A percentile compares a stretch with the other conserved stretches of the same genome.
Evolutionary conservation across 2,329 filamentous ascomycete genomes (phyloP).

Genomic region (Penicillium paneum): DNA sequence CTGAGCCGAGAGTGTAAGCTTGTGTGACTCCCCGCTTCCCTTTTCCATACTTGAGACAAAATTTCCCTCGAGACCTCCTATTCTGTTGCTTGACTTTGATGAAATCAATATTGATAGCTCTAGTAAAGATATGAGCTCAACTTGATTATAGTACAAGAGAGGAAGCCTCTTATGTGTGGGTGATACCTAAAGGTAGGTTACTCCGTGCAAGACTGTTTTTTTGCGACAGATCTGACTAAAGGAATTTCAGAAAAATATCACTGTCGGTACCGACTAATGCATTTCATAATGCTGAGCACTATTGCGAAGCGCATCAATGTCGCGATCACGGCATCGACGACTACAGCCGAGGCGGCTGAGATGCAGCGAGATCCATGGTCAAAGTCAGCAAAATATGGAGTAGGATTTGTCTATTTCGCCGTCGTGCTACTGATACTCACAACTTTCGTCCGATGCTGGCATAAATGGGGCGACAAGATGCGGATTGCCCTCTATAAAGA

Average conservation of each 20-base stretch:
- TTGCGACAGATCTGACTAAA: neutral
- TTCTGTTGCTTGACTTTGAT: neutral
- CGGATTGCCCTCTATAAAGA: conserved; percentile 85
- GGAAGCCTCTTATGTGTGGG: conserved; percentile 1
- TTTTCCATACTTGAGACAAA: conserved; percentile 15
- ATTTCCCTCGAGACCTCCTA: conserved; percentile 3
- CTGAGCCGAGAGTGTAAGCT: conserved; percentile 3
- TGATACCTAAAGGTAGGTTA: neutral
- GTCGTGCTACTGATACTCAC: conserved; percentile 67
- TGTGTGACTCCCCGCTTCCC: conserved; percentile 16
- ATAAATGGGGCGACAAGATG: conserved; percentile 91
- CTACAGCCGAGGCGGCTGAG: conserved; percentile 55
- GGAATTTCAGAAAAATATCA: neutral
- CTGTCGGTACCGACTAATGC: neutral
- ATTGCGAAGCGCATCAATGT: conserved; percentile 53
- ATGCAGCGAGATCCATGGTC: conserved; percentile 70
- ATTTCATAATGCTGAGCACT: conserved; percentile 16
- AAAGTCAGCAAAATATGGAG: conserved; percentile 77
- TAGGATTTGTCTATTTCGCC: conserved; percentile 86
- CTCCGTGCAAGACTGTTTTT: no score
- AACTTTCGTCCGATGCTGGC: conserved; percentile 70
- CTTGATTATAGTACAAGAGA: conserved; percentile 7
- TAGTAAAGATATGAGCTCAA: conserved; percentile 8
- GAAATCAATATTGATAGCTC: conserved; percentile 1
- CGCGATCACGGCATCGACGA: conserved; percentile 54